These are phyloP conservation scores for Pseudoperonospora humuli DNA, from an alignment of 352 stramenopile species.

Conservation along the genomic window DNA sequence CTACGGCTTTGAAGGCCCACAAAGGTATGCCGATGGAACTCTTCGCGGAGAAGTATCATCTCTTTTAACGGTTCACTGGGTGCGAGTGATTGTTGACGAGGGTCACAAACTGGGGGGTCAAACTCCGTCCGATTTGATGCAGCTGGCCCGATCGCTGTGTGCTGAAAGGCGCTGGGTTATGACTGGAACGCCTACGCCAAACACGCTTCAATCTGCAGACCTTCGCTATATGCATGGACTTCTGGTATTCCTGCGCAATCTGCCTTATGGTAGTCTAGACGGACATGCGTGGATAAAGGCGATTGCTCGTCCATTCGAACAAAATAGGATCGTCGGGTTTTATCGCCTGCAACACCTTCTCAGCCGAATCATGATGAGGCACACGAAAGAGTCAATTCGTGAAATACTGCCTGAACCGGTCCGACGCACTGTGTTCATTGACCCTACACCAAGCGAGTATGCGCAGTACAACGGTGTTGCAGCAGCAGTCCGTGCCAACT, in stretches of 20 bases:
- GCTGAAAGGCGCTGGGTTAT: slow-evolving; percentile 93
- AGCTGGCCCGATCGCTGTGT: slow-evolving; percentile 73
- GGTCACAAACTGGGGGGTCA: slow-evolving; percentile 88
- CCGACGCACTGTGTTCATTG: slow-evolving; percentile 41
- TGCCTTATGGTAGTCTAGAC: slow-evolving; percentile 71
- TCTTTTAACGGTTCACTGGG: slow-evolving; percentile 62
- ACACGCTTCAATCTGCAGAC: slow-evolving; percentile 75
- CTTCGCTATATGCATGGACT: slow-evolving; percentile 88
- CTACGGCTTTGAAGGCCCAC: slow-evolving; percentile 53
- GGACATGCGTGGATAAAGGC: slow-evolving; percentile 70
- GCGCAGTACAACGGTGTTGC: slow-evolving; percentile 66
- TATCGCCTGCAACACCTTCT: slow-evolving; percentile 79
- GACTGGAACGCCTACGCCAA: slow-evolving; percentile 94
- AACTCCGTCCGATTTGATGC: slow-evolving; percentile 56
- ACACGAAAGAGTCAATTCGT: slow-evolving; percentile 89
- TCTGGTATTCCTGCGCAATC: slow-evolving; percentile 86
- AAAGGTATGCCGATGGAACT: slow-evolving; percentile 53
- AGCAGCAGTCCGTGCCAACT: slow-evolving; percentile 50
- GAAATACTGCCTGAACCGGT: slow-evolving; percentile 49
- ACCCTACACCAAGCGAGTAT: slow-evolving; percentile 62
- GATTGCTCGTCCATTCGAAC: slow-evolving; percentile 68
- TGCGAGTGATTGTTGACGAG: slow-evolving; percentile 94
- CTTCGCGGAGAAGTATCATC: slow-evolving; percentile 44
- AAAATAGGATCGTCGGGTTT: slow-evolving; percentile 43
- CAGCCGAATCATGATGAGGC: slow-evolving; percentile 90